Evolutionary conservation across 1,139 yeast species (phyloP).

Genomic region (Sugiyamaella sp.): DNA sequence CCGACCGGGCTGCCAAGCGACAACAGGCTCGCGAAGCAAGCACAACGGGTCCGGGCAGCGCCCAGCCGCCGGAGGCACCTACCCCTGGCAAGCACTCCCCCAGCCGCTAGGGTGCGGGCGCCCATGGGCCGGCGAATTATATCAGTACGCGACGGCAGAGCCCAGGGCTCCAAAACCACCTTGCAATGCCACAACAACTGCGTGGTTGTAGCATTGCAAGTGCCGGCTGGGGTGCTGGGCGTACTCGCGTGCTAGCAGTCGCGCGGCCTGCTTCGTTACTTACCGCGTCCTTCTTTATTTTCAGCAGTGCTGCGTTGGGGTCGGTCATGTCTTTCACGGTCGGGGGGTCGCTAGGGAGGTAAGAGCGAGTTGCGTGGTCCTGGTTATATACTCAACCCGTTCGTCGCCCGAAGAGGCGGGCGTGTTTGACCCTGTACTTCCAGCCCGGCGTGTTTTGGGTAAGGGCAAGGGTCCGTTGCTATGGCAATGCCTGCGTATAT

Average conservation of each 20-base stretch:
- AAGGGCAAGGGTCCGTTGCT: conserved; percentile 11
- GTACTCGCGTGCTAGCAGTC: too few relatives aligned
- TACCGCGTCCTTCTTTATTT: conserved; percentile 34
- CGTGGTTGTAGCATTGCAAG: neutral
- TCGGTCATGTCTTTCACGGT: conserved; percentile 15
- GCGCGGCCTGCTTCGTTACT: conserved; percentile 22
- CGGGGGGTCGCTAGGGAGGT: conserved; percentile 15
- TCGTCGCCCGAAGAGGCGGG: conserved; percentile 9
- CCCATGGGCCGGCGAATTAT: too few relatives aligned
- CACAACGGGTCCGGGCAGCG: too few relatives aligned
- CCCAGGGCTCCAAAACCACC: neutral
- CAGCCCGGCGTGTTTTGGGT: conserved; percentile 7
- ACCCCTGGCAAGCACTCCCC: too few relatives aligned
- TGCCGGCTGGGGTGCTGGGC: neutral
- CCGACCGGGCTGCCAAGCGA: too few relatives aligned
- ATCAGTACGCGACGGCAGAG: too few relatives aligned
- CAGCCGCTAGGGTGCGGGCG: too few relatives aligned
- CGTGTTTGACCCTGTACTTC: neutral
- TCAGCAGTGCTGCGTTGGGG: conserved; percentile 22
- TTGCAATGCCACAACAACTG: neutral
- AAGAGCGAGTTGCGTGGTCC: conserved; percentile 11
- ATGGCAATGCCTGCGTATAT: conserved; percentile 5
- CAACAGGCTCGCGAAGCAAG: too few relatives aligned
- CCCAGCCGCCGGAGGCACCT: too few relatives aligned
- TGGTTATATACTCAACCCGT: neutral